Evolutionary conservation across 179 eudicot genomes (phyloP).

Genomic region (Corrigiola litoralis): DNA sequence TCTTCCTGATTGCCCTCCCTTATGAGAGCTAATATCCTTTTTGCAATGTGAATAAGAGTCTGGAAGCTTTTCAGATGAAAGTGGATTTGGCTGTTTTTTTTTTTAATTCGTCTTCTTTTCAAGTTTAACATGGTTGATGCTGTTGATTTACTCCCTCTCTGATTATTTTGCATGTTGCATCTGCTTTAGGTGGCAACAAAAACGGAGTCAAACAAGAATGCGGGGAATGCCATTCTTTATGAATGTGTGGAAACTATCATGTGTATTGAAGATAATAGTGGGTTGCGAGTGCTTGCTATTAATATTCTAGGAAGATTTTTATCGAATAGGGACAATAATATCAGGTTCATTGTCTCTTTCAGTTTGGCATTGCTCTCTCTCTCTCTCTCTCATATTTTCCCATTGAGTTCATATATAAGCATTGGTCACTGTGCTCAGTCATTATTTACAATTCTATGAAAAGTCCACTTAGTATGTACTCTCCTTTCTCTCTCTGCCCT

Average conservation of each 20-base stretch:
- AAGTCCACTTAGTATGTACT: no score
- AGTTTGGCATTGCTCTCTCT: background rate
- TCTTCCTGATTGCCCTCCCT: no score
- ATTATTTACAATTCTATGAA: no score
- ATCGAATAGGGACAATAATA: constrained; percentile 95
- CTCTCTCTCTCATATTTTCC: background rate
- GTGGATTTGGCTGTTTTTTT: no score
- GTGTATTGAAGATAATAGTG: constrained; percentile 92
- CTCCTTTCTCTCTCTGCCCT: no score
- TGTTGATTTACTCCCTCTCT: background rate
- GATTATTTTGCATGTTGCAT: background rate
- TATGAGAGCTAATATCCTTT: no score
- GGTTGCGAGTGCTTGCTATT: constrained; percentile 93
- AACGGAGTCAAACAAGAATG: constrained; percentile 96
- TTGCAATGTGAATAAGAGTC: no score
- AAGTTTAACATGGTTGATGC: no score
- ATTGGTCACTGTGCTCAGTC: no score
- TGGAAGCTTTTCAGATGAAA: no score
- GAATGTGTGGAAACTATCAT: constrained; percentile 96
- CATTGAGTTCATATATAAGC: no score
- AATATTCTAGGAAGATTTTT: constrained; percentile 95
- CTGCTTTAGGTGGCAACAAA: constrained; percentile 89
- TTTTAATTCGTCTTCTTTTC: no score
- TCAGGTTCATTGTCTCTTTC: constrained; percentile 47
- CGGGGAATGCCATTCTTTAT: constrained; percentile 95